A percentile compares a stretch with the other conserved stretches of the same genome.
These are phyloP conservation scores for Tetramitus jugosus DNA, from an alignment of 208 protist species.

Conservation along the genomic window DNA sequence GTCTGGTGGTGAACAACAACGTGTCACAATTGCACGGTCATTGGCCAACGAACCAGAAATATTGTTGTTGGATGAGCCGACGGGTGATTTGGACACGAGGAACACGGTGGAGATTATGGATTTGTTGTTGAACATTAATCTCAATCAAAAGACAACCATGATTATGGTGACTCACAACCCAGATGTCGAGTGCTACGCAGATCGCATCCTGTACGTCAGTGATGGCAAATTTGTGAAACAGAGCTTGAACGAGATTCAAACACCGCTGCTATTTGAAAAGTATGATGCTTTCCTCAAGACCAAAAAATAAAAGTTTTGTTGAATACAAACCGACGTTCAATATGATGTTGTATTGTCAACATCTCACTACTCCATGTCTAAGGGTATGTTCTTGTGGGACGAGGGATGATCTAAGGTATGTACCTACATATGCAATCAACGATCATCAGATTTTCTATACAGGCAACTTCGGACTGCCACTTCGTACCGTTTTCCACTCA, in stretches of 20 bases:
- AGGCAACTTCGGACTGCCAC: no score
- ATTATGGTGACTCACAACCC: constrained; percentile 95
- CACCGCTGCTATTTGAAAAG: constrained; percentile 14
- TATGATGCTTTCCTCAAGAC: not conserved
- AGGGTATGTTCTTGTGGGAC: no score
- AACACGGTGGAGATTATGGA: constrained; percentile 95
- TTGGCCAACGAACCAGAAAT: constrained; percentile 86
- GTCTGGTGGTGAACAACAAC: constrained; percentile 92
- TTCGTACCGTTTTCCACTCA: no score
- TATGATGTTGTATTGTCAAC: no score
- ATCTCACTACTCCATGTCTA: no score
- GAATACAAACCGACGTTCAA: no score
- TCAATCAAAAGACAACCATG: constrained; percentile 73
- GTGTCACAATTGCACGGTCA: constrained; percentile 39
- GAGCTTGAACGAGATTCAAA: constrained; percentile 15
- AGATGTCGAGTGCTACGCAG: constrained; percentile 92
- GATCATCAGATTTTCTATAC: no score
- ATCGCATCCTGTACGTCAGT: constrained; percentile 83
- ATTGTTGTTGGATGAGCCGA: constrained; percentile 90
- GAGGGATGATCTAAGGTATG: no score
- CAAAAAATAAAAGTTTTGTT: no score
- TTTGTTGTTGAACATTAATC: constrained; percentile 87
- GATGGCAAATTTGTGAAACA: constrained; percentile 58
- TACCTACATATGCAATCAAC: no score
- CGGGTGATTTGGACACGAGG: constrained; percentile 73